These are phyloP conservation scores for Sporisorium reilianum DNA, from an alignment of 1,284 basidiomycete species.

Conservation along the genomic window DNA sequence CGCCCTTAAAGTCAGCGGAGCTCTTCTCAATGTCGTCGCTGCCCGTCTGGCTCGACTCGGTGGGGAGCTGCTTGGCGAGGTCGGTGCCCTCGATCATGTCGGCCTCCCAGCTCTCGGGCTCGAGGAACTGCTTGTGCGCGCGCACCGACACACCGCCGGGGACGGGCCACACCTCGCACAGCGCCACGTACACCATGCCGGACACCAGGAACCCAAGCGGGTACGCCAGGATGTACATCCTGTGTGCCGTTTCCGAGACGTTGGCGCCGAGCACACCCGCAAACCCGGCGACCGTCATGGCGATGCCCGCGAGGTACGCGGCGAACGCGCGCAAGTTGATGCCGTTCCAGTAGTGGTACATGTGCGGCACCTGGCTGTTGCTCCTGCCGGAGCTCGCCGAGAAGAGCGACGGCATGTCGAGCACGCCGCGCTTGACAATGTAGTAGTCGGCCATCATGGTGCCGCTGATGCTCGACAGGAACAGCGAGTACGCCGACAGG, in stretches of 20 bases:
- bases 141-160: conserved; percentile 24
- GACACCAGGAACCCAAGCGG: conserved; percentile 68
- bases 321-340: conserved; percentile 76
- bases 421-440: conserved; percentile 79
- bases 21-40: conserved; percentile 40
- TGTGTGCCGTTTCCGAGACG: conserved; percentile 56
- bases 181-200: conserved; percentile 55
- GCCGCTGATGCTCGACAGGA: conserved; percentile 69
- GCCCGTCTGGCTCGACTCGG: not conserved
- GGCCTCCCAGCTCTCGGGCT: conserved; percentile 53
- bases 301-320: conserved; percentile 80
- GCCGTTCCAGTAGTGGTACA: conserved; percentile 83
- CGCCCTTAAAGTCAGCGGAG: conserved; percentile 18
- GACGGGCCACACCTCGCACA: conserved; percentile 55
- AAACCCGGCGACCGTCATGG: conserved; percentile 84
- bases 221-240: conserved; percentile 69
- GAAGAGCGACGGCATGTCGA: conserved; percentile 81
- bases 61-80: not conserved
- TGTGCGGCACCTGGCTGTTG: conserved; percentile 37
- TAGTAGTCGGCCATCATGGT: conserved; percentile 77
- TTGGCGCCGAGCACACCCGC: conserved; percentile 70
- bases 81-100: conserved; percentile 33
- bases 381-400: conserved; percentile 56
- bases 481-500: conserved; percentile 77
- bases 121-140: conserved; percentile 35